Percentiles rank a stretch among this genome's conserved stretches.
phyloP scores from a whole-genome alignment of 768 basidiomycete genomes.

The Pleurotus cornucopiae region DNA sequence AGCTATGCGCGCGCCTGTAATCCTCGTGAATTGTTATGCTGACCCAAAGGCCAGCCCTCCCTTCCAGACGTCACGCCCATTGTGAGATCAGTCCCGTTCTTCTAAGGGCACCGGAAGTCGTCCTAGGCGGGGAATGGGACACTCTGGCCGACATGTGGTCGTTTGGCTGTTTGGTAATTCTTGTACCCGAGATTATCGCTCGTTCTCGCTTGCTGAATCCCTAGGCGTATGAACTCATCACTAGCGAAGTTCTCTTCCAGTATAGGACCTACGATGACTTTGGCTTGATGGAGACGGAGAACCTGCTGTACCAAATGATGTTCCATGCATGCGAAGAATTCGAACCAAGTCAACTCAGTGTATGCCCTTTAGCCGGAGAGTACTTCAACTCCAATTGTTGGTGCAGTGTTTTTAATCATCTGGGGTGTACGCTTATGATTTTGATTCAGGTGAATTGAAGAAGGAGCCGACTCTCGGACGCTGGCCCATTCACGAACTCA shows the following conservation, averaged over 20 bases:
- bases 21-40: no score
- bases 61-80: no score
- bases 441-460: conserved; percentile 15
- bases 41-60: no score
- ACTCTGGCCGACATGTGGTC: no score
- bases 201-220: no score
- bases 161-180: no score
- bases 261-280: background rate
- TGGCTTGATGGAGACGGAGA: background rate
- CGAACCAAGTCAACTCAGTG: background rate
- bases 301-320: background rate
- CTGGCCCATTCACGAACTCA: conserved; percentile 11
- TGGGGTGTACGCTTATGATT: background rate
- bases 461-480: conserved; percentile 12
- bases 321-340: background rate
- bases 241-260: background rate
- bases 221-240: conserved; percentile 7
- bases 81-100: no score
- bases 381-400: background rate
- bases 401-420: background rate
- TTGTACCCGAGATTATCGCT: no score
- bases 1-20: no score
- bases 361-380: background rate
- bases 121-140: no score
- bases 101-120: no score